Conservation (phyloP, 2,329 filamentous ascomycete genomes). For the Botrytis tulipae region DNA sequence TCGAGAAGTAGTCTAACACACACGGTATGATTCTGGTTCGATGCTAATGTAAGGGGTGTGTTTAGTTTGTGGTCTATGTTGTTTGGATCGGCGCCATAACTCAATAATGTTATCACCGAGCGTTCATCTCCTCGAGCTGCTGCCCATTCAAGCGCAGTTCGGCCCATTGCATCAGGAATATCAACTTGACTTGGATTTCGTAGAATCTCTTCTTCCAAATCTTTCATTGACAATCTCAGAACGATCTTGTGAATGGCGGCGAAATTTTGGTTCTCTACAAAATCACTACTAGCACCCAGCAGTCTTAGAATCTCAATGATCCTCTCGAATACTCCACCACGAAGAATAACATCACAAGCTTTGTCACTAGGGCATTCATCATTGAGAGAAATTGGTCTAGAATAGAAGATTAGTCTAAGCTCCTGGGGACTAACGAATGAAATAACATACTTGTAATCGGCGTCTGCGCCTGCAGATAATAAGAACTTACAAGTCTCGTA, state of each 20-base stretch:
- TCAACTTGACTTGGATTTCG: conserved; percentile 14
- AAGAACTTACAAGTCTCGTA: conserved; percentile 20
- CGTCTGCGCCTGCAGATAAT: conserved; percentile 16
- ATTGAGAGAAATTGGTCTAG: conserved; percentile 10
- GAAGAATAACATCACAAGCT: conserved; percentile 20
- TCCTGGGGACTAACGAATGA: neutral
- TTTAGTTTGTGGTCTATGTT: conserved; percentile 19
- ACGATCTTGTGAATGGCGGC: conserved; percentile 23
- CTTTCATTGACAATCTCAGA: neutral
- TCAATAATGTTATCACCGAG: conserved; percentile 15
- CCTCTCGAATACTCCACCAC: conserved; percentile 17
- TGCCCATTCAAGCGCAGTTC: conserved; percentile 21
- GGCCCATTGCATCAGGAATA: conserved; percentile 14
- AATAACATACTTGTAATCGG: conserved; percentile 14
- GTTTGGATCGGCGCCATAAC: conserved; percentile 23
- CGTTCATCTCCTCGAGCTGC: conserved; percentile 23
- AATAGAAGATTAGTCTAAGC: neutral
- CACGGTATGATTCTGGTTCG: conserved; percentile 8
- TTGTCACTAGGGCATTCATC: conserved; percentile 23
- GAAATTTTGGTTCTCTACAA: conserved; percentile 23
- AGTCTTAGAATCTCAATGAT: conserved; percentile 11
- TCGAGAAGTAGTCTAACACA: conserved; percentile 24
- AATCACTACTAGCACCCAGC: conserved; percentile 20
- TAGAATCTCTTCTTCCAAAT: conserved; percentile 18
- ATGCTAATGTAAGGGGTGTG: conserved; percentile 20